Base-by-base conservation (phyloP, 2,329 filamentous ascomycete genomes). In the Calonectria pseudoreteaudii region DNA sequence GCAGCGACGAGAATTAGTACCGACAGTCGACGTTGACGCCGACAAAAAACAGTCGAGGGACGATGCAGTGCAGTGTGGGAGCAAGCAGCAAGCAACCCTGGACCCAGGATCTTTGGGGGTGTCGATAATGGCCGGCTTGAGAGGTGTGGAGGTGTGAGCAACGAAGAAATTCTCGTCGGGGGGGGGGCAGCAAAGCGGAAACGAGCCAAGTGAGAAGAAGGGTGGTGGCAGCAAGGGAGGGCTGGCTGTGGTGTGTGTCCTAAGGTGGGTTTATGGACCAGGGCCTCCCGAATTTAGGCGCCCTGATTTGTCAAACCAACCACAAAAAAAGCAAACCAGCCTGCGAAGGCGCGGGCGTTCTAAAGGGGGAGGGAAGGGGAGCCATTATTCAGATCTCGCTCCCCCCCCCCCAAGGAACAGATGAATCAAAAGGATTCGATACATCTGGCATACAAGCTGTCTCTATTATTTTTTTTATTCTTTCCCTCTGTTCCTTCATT, bases 121-220 rank as follows among this genome's bases (percentile, higher is more conserved):
- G 84, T 85, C 84, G 84, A 84, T 85, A 85, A 84, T 77, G 77
- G 75, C 77, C 70, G 81, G 78, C 80, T 83, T 77, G 76, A 76
- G 84, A 84, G 84, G 84, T 81, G 84, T 85, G 83, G 82, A 84
- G 82, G 79, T 78, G 81, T 77, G 79, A 71, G 81, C 78, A 79
- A 72, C 74, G 79, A 76, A 81, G 83, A 82, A 81, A 83, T 82
- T 84, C 82, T 75, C 77, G 77, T 79, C 75, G 75, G 77, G 77
- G 76, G 65, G 72, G 72, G 74, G 71, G 76, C 65, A 74, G 75
- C 75, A 71, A 47, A 47, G 44, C 44, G 44, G 44, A 47, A 76
- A 68, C 58, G 68, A 72, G 72, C 68, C 71, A 44, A 64, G 76
- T 70, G 52, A 62, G 73, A 60, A 74, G 76, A 77, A 77, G 41